These are phyloP conservation scores for Rhodotorula sp. DNA, from an alignment of 1,284 basidiomycete genomes.

Conservation along the genomic window DNA sequence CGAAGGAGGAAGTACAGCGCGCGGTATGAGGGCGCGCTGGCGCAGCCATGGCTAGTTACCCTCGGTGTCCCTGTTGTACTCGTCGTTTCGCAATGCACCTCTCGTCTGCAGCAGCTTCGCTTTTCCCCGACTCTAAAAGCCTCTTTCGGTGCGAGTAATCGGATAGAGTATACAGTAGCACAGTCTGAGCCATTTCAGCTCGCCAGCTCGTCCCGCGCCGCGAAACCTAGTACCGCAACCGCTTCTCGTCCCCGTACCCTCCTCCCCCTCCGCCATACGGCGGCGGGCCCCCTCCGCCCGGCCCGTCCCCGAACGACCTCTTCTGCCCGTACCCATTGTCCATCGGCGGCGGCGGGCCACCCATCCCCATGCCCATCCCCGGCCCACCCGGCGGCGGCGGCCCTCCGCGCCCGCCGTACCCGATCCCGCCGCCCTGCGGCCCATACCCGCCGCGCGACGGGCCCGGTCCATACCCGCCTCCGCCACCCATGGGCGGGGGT, in stretches of 20 bases:
- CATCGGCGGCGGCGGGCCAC: background rate
- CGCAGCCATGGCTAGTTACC: too few species aligned
- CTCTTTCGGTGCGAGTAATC: too few species aligned
- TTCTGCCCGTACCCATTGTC: constrained; percentile 6
- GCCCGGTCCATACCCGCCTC: background rate
- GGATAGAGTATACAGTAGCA: too few species aligned
- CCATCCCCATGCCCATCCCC: background rate
- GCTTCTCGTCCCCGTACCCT: constrained; percentile 30
- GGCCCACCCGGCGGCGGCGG: background rate
- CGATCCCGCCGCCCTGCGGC: constrained; percentile 13
- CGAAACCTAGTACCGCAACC: constrained; percentile 24
- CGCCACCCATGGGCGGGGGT: background rate
- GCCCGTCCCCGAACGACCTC: constrained; percentile 8
- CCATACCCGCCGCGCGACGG: background rate
- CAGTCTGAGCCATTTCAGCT: too few species aligned
- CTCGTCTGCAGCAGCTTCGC: too few species aligned
- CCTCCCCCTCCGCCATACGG: constrained; percentile 5
- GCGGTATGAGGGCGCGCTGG: too few species aligned
- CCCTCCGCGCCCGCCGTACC: constrained; percentile 10
- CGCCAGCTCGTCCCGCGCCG: too few species aligned
- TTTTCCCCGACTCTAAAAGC: too few species aligned
- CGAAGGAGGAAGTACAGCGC: too few species aligned
- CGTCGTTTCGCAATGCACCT: too few species aligned
- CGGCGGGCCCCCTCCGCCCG: background rate
- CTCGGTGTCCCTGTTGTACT: too few species aligned